Percentiles rank a stretch among this genome's conserved stretches.
phyloP scores from a whole-genome alignment of 768 basidiomycete genomes.

The Lentinula lateritia region DNA sequence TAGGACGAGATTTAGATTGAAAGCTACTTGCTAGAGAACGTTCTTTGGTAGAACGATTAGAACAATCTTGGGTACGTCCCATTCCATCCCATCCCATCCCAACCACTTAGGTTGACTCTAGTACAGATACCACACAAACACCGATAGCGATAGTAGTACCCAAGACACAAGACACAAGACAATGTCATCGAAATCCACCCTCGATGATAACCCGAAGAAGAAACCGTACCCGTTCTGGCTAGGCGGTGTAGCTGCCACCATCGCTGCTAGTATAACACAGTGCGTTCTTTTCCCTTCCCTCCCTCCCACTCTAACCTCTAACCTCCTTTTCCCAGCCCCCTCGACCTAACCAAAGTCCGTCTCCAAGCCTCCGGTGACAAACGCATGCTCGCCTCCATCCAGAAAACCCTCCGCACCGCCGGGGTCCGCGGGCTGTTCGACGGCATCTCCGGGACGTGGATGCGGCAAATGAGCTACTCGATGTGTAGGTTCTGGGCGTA shows the following conservation, averaged over 20 bases:
- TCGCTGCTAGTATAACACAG: slow-evolving; percentile 88
- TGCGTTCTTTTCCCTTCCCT: slow-evolving; percentile 25
- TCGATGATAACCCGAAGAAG: slow-evolving; percentile 41
- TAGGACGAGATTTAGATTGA: no score
- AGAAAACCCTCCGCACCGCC: slow-evolving; percentile 77
- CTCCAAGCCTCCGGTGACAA: slow-evolving; percentile 91
- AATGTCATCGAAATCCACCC: no score
- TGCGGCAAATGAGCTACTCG: slow-evolving; percentile 91
- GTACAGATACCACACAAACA: no score
- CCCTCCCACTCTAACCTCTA: background rate
- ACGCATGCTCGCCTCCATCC: slow-evolving; percentile 78
- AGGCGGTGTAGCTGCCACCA: slow-evolving; percentile 81
- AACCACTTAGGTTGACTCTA: no score
- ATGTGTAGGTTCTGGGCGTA: slow-evolving; percentile 93
- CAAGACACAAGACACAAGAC: no score
- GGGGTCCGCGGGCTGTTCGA: slow-evolving; percentile 35
- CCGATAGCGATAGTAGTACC: no score
- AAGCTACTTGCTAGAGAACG: no score
- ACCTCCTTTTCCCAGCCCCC: slow-evolving; percentile 41
- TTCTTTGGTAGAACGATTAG: no score
- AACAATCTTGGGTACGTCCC: no score
- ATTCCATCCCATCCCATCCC: no score
- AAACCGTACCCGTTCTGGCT: slow-evolving; percentile 84
- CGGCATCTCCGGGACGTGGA: slow-evolving; percentile 80
- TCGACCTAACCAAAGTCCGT: slow-evolving; percentile 89